phyloP scores from a whole-genome alignment of 257 asterid genomes.

The Lantana camara region DNA sequence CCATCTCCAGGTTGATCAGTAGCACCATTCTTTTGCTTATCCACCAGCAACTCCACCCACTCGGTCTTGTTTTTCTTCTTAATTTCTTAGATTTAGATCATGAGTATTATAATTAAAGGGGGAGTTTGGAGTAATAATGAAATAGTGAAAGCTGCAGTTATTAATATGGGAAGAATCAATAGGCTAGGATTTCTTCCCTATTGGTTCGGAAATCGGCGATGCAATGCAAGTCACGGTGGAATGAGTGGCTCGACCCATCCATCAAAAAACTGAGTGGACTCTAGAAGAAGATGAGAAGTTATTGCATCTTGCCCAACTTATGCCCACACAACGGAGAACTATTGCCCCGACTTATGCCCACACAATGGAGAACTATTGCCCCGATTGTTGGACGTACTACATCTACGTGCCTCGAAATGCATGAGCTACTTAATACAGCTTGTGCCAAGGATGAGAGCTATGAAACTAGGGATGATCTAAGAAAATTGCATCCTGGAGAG shows the following conservation, averaged over 20 bases:
- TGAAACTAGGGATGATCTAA: conserved; percentile 90
- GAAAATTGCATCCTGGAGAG: conserved; percentile 97
- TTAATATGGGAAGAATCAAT: conserved; percentile 97
- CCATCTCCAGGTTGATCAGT: too few species aligned
- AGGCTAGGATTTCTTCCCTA: conserved; percentile 96
- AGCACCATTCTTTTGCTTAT: too few species aligned
- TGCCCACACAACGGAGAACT: too few species aligned
- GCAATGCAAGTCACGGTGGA: conserved; percentile 99
- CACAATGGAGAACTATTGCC: conserved; percentile 99
- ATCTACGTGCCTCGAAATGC: conserved; percentile 93
- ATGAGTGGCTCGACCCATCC: conserved; percentile 98
- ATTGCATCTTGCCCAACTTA: conserved; percentile 95
- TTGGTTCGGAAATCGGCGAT: conserved; percentile 95
- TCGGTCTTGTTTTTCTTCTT: too few species aligned
- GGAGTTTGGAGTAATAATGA: conserved; percentile 99
- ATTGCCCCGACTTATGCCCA: conserved; percentile 98
- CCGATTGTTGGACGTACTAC: conserved; percentile 98
- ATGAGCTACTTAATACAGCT: conserved; percentile 96
- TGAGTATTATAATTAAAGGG: conserved; percentile 99
- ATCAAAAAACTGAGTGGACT: conserved; percentile 98
- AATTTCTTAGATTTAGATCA: too few species aligned
- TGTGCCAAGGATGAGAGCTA: conserved; percentile 98
- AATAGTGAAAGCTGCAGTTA: conserved; percentile 93
- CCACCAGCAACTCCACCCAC: too few species aligned
- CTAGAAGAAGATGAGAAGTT: conserved; percentile 95